Conservation (phyloP, 2,329 filamentous ascomycete genomes). For the Fusarium begoniae region DNA sequence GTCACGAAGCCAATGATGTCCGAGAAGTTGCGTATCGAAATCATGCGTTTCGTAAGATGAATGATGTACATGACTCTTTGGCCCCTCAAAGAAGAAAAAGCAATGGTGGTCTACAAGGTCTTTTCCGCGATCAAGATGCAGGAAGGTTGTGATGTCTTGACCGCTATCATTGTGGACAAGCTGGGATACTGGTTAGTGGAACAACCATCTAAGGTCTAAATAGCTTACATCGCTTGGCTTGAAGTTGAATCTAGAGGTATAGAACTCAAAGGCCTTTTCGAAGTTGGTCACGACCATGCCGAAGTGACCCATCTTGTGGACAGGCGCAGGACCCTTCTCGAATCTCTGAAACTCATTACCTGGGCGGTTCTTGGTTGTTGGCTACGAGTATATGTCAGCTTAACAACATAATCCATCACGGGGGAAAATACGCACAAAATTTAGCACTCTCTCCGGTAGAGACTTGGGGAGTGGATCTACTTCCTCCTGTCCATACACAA, state of each 20-base stretch:
- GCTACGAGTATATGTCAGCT: background rate
- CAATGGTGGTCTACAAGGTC: background rate
- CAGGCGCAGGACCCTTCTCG: background rate
- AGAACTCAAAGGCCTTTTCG: background rate
- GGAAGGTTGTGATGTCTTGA: background rate
- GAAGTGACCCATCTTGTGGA: background rate
- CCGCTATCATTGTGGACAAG: background rate
- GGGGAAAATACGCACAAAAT: background rate
- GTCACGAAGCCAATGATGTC: background rate
- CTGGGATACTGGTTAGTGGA: rapidly evolving
- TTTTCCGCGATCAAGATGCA: background rate
- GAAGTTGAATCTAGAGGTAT: background rate
- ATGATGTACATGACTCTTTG: background rate
- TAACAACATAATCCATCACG: rapidly evolving
- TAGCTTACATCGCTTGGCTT: background rate
- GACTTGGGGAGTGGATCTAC: background rate
- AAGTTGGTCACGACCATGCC: background rate
- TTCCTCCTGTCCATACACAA: background rate
- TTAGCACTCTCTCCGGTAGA: background rate
- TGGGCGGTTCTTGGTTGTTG: background rate
- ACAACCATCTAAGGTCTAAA: rapidly evolving
- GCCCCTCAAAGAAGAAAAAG: background rate
- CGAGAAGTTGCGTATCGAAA: background rate
- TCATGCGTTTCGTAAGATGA: background rate
- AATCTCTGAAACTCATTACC: background rate